Evolutionary conservation across 2,329 filamentous ascomycete genomes (phyloP), one percentile per base, ranked within the genome.

Genomic region (Colletotrichum sp.): DNA sequence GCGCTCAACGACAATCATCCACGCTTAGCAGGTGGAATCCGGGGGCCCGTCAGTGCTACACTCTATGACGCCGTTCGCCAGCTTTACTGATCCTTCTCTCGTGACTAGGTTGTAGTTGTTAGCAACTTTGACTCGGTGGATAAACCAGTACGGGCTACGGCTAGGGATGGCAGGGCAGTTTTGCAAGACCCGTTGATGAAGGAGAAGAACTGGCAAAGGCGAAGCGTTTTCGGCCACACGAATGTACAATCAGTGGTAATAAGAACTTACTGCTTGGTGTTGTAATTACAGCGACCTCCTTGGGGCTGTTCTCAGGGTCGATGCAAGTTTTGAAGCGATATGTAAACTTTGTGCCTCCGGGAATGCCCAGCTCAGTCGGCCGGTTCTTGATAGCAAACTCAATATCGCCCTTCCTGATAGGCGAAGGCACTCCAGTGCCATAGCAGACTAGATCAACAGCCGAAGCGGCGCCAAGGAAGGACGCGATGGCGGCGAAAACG

Each of bases 341-440:
- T 15, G 30, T 65, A 15, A 24, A 65, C n/a, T 65, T 26, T n/a
- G 63, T 65, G 34, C n/a, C 34, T n/a, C 63, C 63, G n/a, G 63
- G 63, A 43, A 65, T 65, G 34, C 34, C 63, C 63, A 65, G 7
- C 21, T 65, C 63, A 24, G 63, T 43, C n/a, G 63, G 10, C n/a
- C 63, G n/a, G 34, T 65, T 65, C 21, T 65, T 28, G 32, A 39
- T 24, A 5, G 63, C 63, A 6, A 32, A 65, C 63, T 65, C 63
- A 30, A 65, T 21, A 21, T 65, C 63, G 5, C 63, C 63, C 26
- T 28, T 39, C 5, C n/a, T 39, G 34, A 65, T 65, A 16, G 10
- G 13, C 4, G 30, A 26, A 12, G 63, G 32, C 18, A 39, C 34
- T 0, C 34, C 63, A 7, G 34, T 28, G 63, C 32, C 34, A 7